A percentile compares a stretch with the other conserved stretches of the same genome.
phyloP scores from a whole-genome alignment of 2,329 filamentous ascomycete genomes.

The Fusarium udum region DNA sequence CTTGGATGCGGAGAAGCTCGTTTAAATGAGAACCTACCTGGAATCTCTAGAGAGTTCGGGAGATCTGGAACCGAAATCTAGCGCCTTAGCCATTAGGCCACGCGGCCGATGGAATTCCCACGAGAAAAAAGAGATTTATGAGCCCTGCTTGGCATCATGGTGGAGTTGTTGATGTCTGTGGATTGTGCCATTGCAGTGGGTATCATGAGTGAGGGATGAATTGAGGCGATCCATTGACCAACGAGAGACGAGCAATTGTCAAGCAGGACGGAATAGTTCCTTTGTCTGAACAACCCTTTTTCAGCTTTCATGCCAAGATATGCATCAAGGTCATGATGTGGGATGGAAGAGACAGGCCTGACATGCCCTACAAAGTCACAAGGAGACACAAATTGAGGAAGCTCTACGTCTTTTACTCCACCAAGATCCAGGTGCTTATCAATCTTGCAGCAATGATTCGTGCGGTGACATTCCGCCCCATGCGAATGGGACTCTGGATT shows the following conservation, averaged over 20 bases:
- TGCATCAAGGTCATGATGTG: not conserved
- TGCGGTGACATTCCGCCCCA: not conserved
- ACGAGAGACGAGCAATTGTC: not conserved
- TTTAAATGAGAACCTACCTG: constrained; percentile 19
- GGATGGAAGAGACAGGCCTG: not conserved
- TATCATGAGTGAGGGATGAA: constrained; percentile 1
- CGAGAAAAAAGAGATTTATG: not conserved
- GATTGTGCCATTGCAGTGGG: not conserved
- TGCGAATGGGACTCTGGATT: not conserved
- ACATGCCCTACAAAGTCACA: not conserved
- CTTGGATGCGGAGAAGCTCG: not conserved
- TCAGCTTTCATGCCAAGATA: not conserved
- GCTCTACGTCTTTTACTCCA: constrained; percentile 5
- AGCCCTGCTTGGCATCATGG: not conserved
- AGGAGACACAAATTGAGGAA: not conserved
- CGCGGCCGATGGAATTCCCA: constrained; percentile 19
- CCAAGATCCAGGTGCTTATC: constrained; percentile 21
- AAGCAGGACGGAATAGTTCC: constrained; percentile 14
- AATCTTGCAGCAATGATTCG: constrained; percentile 34
- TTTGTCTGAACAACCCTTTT: not conserved
- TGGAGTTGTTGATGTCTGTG: constrained; percentile 6
- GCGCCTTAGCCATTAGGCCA: constrained; percentile 41
- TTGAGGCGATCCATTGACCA: not conserved
- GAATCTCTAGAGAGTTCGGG: constrained; percentile 37
- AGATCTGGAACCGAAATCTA: constrained; percentile 32